phyloP scores from a whole-genome alignment of 805 yeast genomes.

The Metschnikowia kofuensis region DNA sequence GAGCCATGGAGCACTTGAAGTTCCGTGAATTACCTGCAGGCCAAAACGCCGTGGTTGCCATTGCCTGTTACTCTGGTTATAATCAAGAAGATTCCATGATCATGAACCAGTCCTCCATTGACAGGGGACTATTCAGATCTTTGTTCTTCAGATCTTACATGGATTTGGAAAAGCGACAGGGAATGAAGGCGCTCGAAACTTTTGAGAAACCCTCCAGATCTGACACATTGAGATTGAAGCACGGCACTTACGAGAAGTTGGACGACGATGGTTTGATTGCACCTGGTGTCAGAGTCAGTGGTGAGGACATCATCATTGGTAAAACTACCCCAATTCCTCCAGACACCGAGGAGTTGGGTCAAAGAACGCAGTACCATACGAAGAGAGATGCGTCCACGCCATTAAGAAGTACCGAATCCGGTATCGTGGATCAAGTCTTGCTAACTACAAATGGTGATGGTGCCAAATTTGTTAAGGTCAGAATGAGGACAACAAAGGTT shows the following conservation, averaged over 20 bases:
- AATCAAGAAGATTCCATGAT: conserved; percentile 99
- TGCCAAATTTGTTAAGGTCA: conserved; percentile 91
- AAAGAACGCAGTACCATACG: conserved; percentile 96
- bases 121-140: conserved; percentile 93
- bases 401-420: conserved; percentile 91
- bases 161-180: conserved; percentile 98
- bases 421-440: conserved; percentile 97
- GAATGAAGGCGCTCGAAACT: conserved; percentile 97
- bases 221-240: conserved; percentile 91
- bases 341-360: conserved; percentile 97
- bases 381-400: conserved; percentile 99
- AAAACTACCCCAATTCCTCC: conserved; percentile 99
- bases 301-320: conserved; percentile 98
- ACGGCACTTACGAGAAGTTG: conserved; percentile 95
- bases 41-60: conserved; percentile 97
- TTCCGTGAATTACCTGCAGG: conserved; percentile 99
- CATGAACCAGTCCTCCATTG: conserved; percentile 98
- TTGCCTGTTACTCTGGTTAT: conserved; percentile 96
- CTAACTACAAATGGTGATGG: conserved; percentile 98
- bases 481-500: conserved; percentile 97
- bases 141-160: conserved; percentile 94
- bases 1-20: conserved; percentile 96
- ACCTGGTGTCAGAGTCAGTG: conserved; percentile 98
- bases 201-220: conserved; percentile 96
- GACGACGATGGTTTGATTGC: conserved; percentile 98